Percentiles rank a stretch among this genome's conserved stretches.
Conservation (phyloP, 2,329 filamentous ascomycete genomes). For the Fusarium albidum region DNA sequence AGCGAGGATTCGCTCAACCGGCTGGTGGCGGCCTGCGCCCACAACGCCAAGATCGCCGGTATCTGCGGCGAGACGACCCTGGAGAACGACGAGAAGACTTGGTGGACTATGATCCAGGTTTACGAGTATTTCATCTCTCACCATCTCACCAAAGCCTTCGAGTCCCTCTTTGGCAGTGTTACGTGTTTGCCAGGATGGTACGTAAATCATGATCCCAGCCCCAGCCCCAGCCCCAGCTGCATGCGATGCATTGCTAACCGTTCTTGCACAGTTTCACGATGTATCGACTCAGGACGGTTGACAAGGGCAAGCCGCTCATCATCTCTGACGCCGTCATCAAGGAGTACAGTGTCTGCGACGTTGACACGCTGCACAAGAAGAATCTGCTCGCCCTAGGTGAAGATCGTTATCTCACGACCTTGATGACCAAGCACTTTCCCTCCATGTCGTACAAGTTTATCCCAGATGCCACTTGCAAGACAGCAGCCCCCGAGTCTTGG, state of each 20-base stretch:
- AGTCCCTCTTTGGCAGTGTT: slow-evolving; percentile 96
- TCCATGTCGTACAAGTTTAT: slow-evolving; percentile 96
- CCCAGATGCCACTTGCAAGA: slow-evolving; percentile 90
- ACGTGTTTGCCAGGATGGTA: slow-evolving; percentile 99
- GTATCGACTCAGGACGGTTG: slow-evolving; percentile 94
- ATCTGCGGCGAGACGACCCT: slow-evolving; percentile 97
- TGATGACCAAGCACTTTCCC: slow-evolving; percentile 99
- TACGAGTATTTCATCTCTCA: slow-evolving; percentile 99
- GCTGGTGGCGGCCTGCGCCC: slow-evolving; percentile 89
- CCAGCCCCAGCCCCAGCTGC: background rate
- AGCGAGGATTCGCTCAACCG: slow-evolving; percentile 91
- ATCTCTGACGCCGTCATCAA: slow-evolving; percentile 87
- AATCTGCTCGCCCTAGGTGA: slow-evolving; percentile 93
- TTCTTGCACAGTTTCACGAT: slow-evolving; percentile 83
- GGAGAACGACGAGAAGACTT: slow-evolving; percentile 92
- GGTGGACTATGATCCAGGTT: slow-evolving; percentile 99
- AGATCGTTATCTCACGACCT: slow-evolving; percentile 94
- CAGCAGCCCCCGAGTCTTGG: slow-evolving; percentile 94
- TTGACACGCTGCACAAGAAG: slow-evolving; percentile 97
- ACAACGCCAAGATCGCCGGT: slow-evolving; percentile 94
- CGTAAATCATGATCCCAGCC: slow-evolving; percentile 49
- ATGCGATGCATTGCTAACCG: slow-evolving; percentile 44
- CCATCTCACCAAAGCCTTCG: slow-evolving; percentile 95
- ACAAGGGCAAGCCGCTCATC: slow-evolving; percentile 93
- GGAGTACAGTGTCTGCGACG: slow-evolving; percentile 87